Evolutionary conservation across 495 filamentous ascomycete genomes (phyloP).

Genomic region (Penicillium odoratum): DNA sequence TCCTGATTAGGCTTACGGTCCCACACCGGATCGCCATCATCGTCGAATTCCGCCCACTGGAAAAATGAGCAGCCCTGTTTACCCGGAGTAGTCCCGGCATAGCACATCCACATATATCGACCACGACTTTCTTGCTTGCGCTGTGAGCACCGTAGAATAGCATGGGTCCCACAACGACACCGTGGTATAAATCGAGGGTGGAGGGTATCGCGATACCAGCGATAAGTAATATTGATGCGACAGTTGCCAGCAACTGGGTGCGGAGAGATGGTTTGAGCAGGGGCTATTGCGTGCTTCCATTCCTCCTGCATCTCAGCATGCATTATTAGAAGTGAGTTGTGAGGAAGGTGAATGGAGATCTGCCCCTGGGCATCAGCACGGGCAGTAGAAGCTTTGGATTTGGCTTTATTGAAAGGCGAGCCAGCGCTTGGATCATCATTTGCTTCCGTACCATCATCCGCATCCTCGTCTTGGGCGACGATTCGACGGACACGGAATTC

Average conservation of each 20-base stretch:
- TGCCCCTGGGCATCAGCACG: slow-evolving; percentile 70
- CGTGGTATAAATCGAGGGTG: slow-evolving; percentile 62
- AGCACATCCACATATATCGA: slow-evolving; percentile 93
- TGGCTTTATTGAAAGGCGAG: not conserved
- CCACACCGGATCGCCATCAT: slow-evolving; percentile 80
- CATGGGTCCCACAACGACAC: slow-evolving; percentile 67
- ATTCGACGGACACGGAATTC: slow-evolving; percentile 87
- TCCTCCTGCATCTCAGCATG: slow-evolving; percentile 75
- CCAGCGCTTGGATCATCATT: slow-evolving; percentile 13
- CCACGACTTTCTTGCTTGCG: slow-evolving; percentile 71
- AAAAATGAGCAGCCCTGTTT: slow-evolving; percentile 80
- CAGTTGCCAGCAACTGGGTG: slow-evolving; percentile 78
- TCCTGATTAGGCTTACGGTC: slow-evolving; percentile 18
- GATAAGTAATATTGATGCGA: slow-evolving; percentile 92
- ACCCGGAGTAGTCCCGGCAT: slow-evolving; percentile 71
- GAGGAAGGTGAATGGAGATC: slow-evolving; percentile 87
- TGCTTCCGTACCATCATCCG: slow-evolving; percentile 9
- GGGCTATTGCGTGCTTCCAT: slow-evolving; percentile 65
- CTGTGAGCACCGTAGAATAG: slow-evolving; percentile 77
- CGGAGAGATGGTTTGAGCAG: slow-evolving; percentile 70
- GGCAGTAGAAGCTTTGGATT: slow-evolving; percentile 24
- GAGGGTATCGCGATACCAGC: slow-evolving; percentile 74
- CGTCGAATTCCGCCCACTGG: slow-evolving; percentile 86
- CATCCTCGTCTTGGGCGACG: slow-evolving; percentile 55
- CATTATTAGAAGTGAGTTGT: slow-evolving; percentile 93